Percentiles rank a stretch among this genome's conserved stretches.
Evolutionary conservation across 331 rosid genomes (phyloP).

Genomic region (Dryas integrifolia): DNA sequence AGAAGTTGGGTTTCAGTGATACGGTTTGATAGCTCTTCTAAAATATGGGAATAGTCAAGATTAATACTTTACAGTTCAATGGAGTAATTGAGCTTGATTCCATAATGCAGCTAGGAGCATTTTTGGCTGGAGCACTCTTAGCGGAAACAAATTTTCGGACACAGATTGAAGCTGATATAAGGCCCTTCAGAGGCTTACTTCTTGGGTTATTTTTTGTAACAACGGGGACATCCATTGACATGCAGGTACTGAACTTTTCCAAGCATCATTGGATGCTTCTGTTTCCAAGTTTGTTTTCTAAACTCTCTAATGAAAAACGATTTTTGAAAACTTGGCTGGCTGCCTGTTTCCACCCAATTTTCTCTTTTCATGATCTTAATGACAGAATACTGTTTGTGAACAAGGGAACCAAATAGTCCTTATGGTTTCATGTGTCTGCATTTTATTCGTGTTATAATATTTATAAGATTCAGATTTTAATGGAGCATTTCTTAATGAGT

Average conservation of each 20-base stretch:
- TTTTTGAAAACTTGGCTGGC: not conserved
- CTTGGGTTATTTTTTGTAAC: slow-evolving; percentile 91
- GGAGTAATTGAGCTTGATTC: slow-evolving; percentile 18
- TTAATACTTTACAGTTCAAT: not conserved
- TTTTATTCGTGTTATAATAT: not conserved
- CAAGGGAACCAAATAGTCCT: not conserved
- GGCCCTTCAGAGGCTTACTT: slow-evolving; percentile 96
- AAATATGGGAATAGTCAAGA: not conserved
- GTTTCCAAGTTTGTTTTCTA: not conserved
- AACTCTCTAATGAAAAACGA: not conserved
- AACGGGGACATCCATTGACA: slow-evolving; percentile 91
- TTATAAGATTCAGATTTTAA: too few species aligned
- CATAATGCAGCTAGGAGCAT: slow-evolving; percentile 91
- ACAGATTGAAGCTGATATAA: slow-evolving; percentile 99
- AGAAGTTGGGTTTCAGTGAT: slow-evolving; percentile 96
- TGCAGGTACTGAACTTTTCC: slow-evolving; percentile 50
- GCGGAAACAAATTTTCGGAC: slow-evolving; percentile 99
- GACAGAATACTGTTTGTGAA: not conserved
- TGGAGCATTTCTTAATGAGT: not conserved
- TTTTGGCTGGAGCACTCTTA: slow-evolving; percentile 94
- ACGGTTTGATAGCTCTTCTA: slow-evolving; percentile 55
- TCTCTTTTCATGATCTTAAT: not conserved
- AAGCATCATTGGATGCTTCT: slow-evolving; percentile 1
- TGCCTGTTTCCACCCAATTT: not conserved
- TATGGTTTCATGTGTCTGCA: not conserved